phyloP scores from a whole-genome alignment of 345 rosid genomes.

The Gossypium mustelinum region DNA sequence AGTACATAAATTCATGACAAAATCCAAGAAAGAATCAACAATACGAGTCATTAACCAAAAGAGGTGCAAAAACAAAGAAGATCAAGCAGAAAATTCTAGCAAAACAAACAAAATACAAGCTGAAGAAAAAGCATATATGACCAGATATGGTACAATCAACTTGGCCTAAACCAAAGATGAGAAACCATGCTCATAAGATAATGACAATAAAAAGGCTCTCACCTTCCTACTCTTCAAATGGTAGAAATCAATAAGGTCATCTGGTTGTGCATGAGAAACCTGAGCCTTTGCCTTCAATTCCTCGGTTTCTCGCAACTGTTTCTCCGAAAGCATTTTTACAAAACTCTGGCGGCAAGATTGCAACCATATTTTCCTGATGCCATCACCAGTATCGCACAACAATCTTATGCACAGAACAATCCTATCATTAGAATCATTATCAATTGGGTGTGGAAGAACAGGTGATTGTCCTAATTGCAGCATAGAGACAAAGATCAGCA shows the following conservation, averaged over 20 bases:
- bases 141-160: neutral
- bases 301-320: slow-evolving; percentile 76
- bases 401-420: slow-evolving; percentile 74
- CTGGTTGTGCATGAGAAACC: slow-evolving; percentile 91
- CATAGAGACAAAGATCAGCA: slow-evolving; percentile 88
- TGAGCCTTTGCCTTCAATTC: slow-evolving; percentile 93
- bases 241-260: slow-evolving; percentile 95
- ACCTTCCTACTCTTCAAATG: slow-evolving; percentile 99
- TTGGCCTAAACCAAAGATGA: neutral
- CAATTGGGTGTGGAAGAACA: slow-evolving; percentile 88
- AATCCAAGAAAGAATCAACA: neutral
- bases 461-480: slow-evolving; percentile 91
- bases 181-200: neutral
- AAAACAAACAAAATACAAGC: neutral
- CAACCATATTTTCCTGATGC: slow-evolving; percentile 81
- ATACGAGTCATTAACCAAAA: neutral
- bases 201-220: slow-evolving; percentile 8
- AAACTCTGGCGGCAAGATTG: slow-evolving; percentile 88
- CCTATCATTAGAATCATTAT: slow-evolving; percentile 86
- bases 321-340: slow-evolving; percentile 92
- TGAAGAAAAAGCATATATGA: neutral
- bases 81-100: neutral
- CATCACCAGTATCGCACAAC: slow-evolving; percentile 76
- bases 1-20: neutral
- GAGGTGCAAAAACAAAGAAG: neutral